Base-by-base conservation (phyloP, 2,329 filamentous ascomycete genomes). In the Fusarium sp. region DNA sequence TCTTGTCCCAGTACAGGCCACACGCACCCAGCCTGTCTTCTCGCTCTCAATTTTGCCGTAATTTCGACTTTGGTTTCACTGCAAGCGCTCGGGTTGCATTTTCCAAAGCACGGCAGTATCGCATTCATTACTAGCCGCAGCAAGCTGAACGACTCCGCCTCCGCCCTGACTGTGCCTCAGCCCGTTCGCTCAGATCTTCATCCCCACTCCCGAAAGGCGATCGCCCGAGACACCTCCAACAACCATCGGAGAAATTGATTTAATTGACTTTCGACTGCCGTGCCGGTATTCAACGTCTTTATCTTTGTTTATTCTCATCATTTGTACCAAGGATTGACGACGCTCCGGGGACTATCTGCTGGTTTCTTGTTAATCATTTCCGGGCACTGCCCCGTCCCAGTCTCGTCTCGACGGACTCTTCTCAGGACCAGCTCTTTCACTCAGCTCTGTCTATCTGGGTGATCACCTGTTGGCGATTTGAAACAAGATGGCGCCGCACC, bases 401-500 rank as follows among this genome's bases (percentile, higher is more conserved):
- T 46, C 31, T 31, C 23, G 13, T 9, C 34, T 40, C 31, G 23
- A 41, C 36, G n/a, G 47, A 18, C 40, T 54, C 53, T 52, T 40
- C 57, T 30, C 11, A 10, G 48, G 48, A 51, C 48, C n/a, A 27
- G 31, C 37, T 23, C 16, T 57, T 31, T 53, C 15, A 41, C 34
- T 57, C 41, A 34, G 47, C 39, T 39, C 37, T 39, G 31, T 30
- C 39, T 44, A 27, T 34, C 50, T 36, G 55, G 39, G 6, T 47
- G 15, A 44, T 27, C 43, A 37, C 31, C 62, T 28, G 50, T 61
- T 64, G 47, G 43, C 48, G 44, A 52, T 68, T 34, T 27, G 53
- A 18, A 64, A 62, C 54, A 41, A 62, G 28, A 67, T 75, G 65
- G 68, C 73, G 55, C 65, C 76, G 54, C 74, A 69, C 43, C 70